These are phyloP conservation scores for Triticum urartu DNA, from an alignment of 176 grass and related monocot species.

Conservation along the genomic window DNA sequence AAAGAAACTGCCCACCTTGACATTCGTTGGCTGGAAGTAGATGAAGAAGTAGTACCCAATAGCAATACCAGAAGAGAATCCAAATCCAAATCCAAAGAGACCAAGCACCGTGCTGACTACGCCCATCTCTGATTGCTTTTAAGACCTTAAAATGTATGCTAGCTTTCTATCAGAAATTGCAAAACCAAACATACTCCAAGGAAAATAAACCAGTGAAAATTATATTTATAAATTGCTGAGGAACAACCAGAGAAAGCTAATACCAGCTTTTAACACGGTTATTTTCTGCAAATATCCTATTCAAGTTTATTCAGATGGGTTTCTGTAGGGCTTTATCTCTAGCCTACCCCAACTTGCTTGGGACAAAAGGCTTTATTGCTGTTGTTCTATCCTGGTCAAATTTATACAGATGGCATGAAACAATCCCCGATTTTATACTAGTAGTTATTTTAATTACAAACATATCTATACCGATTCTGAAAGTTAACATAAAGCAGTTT, in stretches of 20 bases:
- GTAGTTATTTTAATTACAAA: background rate
- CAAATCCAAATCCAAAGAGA: slow-evolving; percentile 82
- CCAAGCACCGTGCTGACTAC: slow-evolving; percentile 75
- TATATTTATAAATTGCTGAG: slow-evolving; percentile 1
- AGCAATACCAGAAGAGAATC: slow-evolving; percentile 66
- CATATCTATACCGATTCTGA: background rate
- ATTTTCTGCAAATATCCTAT: slow-evolving; percentile 6
- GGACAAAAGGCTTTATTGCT: too few relatives aligned
- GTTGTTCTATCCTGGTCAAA: slow-evolving; percentile 11
- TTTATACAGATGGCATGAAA: background rate
- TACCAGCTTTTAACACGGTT: background rate
- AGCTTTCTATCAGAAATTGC: slow-evolving; percentile 7
- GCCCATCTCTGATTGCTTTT: slow-evolving; percentile 51
- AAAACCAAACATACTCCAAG: background rate
- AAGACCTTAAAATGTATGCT: slow-evolving; percentile 29
- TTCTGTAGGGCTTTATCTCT: too few relatives aligned
- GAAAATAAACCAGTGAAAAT: background rate
- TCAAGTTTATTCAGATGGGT: background rate
- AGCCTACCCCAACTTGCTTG: too few relatives aligned
- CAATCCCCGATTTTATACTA: background rate
- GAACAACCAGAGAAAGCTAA: slow-evolving; percentile 14
- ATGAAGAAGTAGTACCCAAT: slow-evolving; percentile 87
- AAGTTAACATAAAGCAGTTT: slow-evolving; percentile 9
- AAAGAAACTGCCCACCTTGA: slow-evolving; percentile 58
- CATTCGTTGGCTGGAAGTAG: slow-evolving; percentile 72